These are phyloP conservation scores for Hymenoscyphus albidus DNA, from an alignment of 2,329 filamentous ascomycete species.

Conservation along the genomic window DNA sequence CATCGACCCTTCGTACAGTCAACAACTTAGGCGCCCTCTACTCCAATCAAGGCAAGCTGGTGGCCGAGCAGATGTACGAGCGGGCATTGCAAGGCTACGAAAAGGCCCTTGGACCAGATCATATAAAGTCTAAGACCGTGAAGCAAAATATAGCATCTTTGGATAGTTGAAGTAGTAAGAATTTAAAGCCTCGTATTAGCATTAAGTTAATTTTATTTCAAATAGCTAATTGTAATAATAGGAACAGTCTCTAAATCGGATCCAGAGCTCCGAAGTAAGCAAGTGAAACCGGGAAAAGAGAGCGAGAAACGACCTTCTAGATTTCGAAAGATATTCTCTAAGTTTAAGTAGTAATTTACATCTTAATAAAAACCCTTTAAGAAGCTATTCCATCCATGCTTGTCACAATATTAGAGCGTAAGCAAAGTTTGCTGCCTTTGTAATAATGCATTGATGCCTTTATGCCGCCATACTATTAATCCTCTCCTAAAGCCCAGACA, in stretches of 20 bases:
- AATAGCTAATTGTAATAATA: not conserved
- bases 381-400: no score
- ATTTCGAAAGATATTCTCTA: conserved; percentile 1
- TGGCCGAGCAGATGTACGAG: conserved; percentile 28
- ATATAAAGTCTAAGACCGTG: no score
- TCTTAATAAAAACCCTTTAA: no score
- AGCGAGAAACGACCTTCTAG: not conserved
- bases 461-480: no score
- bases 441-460: no score
- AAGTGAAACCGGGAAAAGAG: not conserved
- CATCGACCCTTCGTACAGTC: not conserved
- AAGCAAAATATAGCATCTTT: no score
- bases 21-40: conserved; percentile 22
- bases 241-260: not conserved
- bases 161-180: no score
- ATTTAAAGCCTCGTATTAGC: no score
- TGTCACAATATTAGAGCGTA: no score
- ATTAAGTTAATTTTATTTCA: no score
- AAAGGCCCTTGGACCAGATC: conserved; percentile 15
- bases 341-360: not conserved
- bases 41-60: conserved; percentile 18
- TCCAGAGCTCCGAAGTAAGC: not conserved
- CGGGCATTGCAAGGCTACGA: conserved; percentile 25
- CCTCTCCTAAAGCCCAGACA: no score
- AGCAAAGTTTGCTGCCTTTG: no score